phyloP scores from a whole-genome alignment of 148 eudicot genomes.

The Vaccinium myrtillus region DNA sequence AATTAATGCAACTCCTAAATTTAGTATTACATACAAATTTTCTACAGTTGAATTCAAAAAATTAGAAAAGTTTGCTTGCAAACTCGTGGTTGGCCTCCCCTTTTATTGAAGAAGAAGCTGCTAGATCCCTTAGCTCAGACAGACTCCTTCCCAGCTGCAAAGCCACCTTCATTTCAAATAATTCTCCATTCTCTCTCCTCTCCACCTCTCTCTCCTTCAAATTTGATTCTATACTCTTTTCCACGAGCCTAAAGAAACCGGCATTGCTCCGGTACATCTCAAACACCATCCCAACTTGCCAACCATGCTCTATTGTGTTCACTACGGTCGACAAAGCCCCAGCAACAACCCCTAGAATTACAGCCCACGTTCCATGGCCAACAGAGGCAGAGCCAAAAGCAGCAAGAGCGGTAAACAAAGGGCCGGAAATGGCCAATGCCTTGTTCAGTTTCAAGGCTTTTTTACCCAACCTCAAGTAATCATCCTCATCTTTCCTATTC shows the following conservation, averaged over 20 bases:
- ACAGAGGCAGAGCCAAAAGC: neutral
- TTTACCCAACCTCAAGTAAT: too few species aligned
- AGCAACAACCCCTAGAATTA: conserved; percentile 21
- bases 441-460: too few species aligned
- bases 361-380: neutral
- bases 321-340: conserved; percentile 30
- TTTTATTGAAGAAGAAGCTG: conserved; percentile 26
- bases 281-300: conserved; percentile 62
- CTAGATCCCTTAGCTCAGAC: conserved; percentile 39
- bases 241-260: conserved; percentile 38
- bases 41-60: neutral
- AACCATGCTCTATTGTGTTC: conserved; percentile 31
- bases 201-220: conserved; percentile 26
- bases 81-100: conserved; percentile 35
- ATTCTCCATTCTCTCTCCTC: conserved; percentile 43
- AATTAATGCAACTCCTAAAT: too few species aligned
- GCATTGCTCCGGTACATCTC: conserved; percentile 61
- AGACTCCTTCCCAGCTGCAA: conserved; percentile 44
- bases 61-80: conserved; percentile 52
- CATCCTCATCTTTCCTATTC: too few species aligned
- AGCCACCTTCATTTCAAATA: conserved; percentile 48
- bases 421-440: too few species aligned
- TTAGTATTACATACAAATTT: too few species aligned
- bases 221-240: conserved; percentile 29
- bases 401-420: too few species aligned